phyloP scores from a whole-genome alignment of 148 eudicot species.

The Rheum nobile region DNA sequence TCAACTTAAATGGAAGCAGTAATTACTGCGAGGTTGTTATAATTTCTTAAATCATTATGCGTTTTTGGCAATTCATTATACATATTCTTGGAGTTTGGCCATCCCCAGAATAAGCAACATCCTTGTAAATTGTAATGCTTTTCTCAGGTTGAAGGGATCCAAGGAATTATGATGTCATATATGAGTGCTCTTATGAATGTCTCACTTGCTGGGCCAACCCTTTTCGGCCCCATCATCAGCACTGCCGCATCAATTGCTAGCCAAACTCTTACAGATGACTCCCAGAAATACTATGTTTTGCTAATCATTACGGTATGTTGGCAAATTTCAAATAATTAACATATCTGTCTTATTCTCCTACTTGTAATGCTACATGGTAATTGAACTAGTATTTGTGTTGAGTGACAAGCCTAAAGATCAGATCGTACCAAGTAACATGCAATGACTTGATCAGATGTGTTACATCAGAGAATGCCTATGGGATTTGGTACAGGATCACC shows the following conservation, averaged over 20 bases:
- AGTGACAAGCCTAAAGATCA: neutral
- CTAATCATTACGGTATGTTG: conserved; percentile 80
- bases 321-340: neutral
- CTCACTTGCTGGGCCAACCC: conserved; percentile 96
- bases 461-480: neutral
- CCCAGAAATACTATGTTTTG: conserved; percentile 68
- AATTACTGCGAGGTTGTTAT: conserved; percentile 63
- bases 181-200: conserved; percentile 75
- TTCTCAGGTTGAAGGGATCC: conserved; percentile 90
- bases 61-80: neutral
- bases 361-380: too few relatives aligned
- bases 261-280: conserved; percentile 46
- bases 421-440: neutral
- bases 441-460: neutral
- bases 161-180: conserved; percentile 84
- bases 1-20: conserved; percentile 94
- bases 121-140: neutral
- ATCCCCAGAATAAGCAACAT: neutral
- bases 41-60: neutral
- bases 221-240: conserved; percentile 74
- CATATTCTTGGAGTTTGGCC: neutral
- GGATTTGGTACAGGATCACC: neutral
- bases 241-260: conserved; percentile 75
- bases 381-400: neutral
- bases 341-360: neutral